Conservation (phyloP, 164 flowering plant species). For the Kingdonia uniflora region DNA sequence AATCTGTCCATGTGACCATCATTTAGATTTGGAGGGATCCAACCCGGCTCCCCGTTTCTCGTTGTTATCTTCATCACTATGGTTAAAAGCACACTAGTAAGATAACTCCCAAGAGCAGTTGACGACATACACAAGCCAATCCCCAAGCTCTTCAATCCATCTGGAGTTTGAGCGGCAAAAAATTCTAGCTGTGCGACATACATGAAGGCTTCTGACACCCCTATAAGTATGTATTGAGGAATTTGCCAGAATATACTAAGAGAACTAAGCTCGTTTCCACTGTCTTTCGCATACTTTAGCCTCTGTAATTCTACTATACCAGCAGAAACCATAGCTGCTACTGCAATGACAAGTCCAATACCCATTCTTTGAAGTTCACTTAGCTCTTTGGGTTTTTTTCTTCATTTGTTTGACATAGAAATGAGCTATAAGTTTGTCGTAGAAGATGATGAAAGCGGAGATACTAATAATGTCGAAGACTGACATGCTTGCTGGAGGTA, state of each 20-base stretch:
- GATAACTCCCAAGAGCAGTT: constrained; percentile 4
- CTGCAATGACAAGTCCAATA: constrained; percentile 44
- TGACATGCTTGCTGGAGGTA: constrained; percentile 76
- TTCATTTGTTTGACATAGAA: constrained; percentile 16
- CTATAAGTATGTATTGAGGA: constrained; percentile 55
- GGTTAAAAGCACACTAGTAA: constrained; percentile 5
- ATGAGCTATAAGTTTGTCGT: constrained; percentile 42
- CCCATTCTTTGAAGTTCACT: constrained; percentile 76
- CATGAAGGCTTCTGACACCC: constrained; percentile 81
- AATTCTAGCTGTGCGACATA: constrained; percentile 70
- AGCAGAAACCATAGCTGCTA: constrained; percentile 47
- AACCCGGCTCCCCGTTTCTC: constrained; percentile 24
- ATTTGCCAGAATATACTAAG: constrained; percentile 74
- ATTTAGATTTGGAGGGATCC: constrained; percentile 68
- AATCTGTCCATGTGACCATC: constrained; percentile 57
- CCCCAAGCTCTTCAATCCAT: constrained; percentile 35
- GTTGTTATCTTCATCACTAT: constrained; percentile 6
- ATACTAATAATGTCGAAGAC: constrained; percentile 61
- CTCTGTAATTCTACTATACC: constrained; percentile 43
- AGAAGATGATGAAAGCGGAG: constrained; percentile 40
- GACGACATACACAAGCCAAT: constrained; percentile 7
- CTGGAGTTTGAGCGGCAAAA: constrained; percentile 63
- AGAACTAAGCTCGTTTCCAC: constrained; percentile 10
- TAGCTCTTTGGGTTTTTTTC: constrained; percentile 21
- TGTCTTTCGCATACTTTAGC: constrained; percentile 24